Conservation (phyloP, 2,329 filamentous ascomycete genomes). For the Hypoxylon rubiginosum region DNA sequence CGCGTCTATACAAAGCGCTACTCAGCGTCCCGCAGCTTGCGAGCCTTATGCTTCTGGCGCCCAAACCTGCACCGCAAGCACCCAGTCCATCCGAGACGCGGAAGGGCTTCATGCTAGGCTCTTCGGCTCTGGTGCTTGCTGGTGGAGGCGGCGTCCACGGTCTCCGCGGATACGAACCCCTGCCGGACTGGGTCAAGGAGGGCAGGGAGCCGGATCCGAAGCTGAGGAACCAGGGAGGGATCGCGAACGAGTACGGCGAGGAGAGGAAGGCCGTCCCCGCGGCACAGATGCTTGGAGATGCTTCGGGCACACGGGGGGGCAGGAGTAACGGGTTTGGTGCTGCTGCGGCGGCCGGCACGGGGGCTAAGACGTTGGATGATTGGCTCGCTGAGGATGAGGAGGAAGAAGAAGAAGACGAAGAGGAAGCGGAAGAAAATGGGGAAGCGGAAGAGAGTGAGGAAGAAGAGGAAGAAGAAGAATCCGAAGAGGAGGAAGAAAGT, state of each 20-base stretch:
- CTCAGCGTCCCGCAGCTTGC: constrained; percentile 88
- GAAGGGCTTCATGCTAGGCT: constrained; percentile 83
- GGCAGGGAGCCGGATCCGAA: constrained; percentile 84
- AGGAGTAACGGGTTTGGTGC: constrained; percentile 63
- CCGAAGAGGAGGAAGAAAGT: constrained; percentile 61
- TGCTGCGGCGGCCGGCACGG: constrained; percentile 61
- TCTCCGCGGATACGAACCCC: constrained; percentile 79
- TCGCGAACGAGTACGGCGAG: constrained; percentile 56
- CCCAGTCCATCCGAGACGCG: constrained; percentile 90
- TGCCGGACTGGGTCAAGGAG: constrained; percentile 87
- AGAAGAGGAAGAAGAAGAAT: constrained; percentile 60
- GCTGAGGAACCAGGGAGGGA: constrained; percentile 64
- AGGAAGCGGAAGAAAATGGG: constrained; percentile 63
- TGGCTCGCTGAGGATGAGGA: constrained; percentile 85
- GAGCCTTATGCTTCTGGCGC: constrained; percentile 88
- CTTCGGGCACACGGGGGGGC: constrained; percentile 52
- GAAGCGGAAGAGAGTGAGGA: constrained; percentile 62
- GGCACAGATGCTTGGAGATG: constrained; percentile 73
- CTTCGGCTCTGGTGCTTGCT: constrained; percentile 86
- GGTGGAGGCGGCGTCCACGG: constrained; percentile 80
- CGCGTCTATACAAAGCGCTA: constrained; percentile 88
- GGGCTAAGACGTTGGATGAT: constrained; percentile 87
- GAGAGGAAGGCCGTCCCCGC: constrained; percentile 66
- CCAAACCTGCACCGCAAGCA: constrained; percentile 92
- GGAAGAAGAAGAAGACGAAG: constrained; percentile 67